Evolutionary conservation across 2,329 filamentous ascomycete species (phyloP).

Genomic region (Alternaria panax): DNA sequence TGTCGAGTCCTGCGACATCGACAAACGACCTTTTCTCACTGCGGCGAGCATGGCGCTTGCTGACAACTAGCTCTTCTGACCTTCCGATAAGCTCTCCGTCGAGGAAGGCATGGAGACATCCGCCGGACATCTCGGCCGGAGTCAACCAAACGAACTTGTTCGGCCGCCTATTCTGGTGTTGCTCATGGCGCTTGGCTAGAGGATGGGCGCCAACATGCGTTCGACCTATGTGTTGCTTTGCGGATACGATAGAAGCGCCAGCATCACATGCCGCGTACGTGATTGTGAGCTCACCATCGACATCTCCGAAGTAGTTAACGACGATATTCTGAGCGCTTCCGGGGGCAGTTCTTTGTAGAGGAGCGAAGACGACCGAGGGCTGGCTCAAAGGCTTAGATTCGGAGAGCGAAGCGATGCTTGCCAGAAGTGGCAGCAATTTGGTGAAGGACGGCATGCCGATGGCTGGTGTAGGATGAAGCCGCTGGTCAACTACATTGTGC

Average conservation of each 20-base stretch:
- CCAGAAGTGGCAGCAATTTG: background rate
- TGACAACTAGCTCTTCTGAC: conserved; percentile 36
- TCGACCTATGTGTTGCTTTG: conserved; percentile 23
- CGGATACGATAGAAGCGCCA: conserved; percentile 2
- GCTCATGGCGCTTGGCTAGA: conserved; percentile 26
- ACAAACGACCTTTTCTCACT: conserved; percentile 39
- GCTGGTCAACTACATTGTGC: background rate
- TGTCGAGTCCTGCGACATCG: conserved; percentile 61
- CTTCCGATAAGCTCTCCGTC: conserved; percentile 44
- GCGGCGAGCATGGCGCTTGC: conserved; percentile 28
- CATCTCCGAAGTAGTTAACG: conserved; percentile 22
- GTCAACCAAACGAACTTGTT: conserved; percentile 53
- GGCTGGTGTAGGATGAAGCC: background rate
- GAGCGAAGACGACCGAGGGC: background rate
- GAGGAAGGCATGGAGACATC: conserved; percentile 53
- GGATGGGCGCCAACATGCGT: conserved; percentile 33
- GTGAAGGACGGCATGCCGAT: background rate
- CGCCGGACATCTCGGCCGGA: conserved; percentile 42
- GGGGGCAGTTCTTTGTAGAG: background rate
- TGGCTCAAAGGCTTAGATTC: background rate
- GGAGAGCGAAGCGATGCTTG: background rate
- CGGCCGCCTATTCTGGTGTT: conserved; percentile 21
- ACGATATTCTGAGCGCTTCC: conserved; percentile 25
- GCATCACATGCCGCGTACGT: conserved; percentile 30
- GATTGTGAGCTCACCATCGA: conserved; percentile 32